Percentiles rank a stretch among this genome's conserved stretches.
These are phyloP conservation scores for Pneumocystis oryctolagi DNA, from an alignment of 1,139 yeast genomes.

Conservation along the genomic window DNA sequence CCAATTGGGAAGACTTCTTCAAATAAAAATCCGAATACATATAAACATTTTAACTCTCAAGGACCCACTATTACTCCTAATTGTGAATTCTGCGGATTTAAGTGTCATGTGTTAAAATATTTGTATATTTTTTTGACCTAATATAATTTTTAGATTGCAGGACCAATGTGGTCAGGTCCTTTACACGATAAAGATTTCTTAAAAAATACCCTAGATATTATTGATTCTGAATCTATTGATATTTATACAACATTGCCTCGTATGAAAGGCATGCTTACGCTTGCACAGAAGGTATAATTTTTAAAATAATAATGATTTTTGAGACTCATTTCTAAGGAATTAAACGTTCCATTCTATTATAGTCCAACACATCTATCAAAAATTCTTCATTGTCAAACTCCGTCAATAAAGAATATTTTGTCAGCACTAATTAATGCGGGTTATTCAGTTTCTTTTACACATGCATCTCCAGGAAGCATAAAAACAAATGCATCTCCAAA, in stretches of 20 bases:
- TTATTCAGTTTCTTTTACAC: slow-evolving; percentile 67
- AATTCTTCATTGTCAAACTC: slow-evolving; percentile 65
- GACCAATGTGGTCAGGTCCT: slow-evolving; percentile 90
- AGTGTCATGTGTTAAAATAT: slow-evolving; percentile 33
- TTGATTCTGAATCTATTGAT: slow-evolving; percentile 32
- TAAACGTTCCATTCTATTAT: slow-evolving; percentile 57
- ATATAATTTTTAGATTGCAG: slow-evolving; percentile 38
- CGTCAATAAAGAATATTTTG: slow-evolving; percentile 54
- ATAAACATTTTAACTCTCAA: slow-evolving; percentile 41
- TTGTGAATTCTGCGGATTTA: slow-evolving; percentile 58
- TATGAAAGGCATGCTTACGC: slow-evolving; percentile 79
- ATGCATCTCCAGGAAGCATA: slow-evolving; percentile 69
- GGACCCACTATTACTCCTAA: slow-evolving; percentile 41
- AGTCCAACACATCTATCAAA: slow-evolving; percentile 65
- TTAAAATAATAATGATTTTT: not conserved
- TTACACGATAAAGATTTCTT: slow-evolving; percentile 59
- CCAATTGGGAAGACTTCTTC: slow-evolving; percentile 46
- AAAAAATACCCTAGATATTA: slow-evolving; percentile 43
- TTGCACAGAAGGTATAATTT: slow-evolving; percentile 55
- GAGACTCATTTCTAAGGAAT: slow-evolving; percentile 1
- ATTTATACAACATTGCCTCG: slow-evolving; percentile 67
- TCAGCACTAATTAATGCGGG: slow-evolving; percentile 83
- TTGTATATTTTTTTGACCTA: not conserved
- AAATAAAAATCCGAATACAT: slow-evolving; percentile 21
- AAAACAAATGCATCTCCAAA: slow-evolving; percentile 86